Evolutionary conservation across 768 basidiomycete genomes (phyloP).

Genomic region (Lanmaoa pseudosensibilis): DNA sequence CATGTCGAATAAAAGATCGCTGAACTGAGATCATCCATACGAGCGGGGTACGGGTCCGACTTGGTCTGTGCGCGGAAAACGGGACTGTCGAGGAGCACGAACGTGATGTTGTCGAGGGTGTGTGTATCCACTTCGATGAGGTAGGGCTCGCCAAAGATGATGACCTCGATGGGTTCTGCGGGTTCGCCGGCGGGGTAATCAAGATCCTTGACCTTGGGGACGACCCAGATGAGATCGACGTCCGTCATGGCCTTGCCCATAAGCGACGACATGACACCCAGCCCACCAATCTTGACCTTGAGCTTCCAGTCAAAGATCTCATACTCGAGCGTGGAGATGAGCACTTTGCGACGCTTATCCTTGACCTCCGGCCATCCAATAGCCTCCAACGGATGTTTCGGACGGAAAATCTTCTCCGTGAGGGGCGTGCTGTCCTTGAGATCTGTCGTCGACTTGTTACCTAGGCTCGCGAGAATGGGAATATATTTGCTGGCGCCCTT

Average conservation of each 20-base stretch:
- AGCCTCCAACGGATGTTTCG: conserved; percentile 63
- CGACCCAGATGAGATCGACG: conserved; percentile 90
- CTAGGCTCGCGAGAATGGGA: conserved; percentile 74
- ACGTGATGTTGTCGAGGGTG: conserved; percentile 91
- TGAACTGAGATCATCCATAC: conserved; percentile 95
- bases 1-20: conserved; percentile 98
- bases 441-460: conserved; percentile 67
- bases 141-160: conserved; percentile 95
- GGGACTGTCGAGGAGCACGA: conserved; percentile 89
- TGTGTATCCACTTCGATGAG: conserved; percentile 96
- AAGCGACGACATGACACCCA: conserved; percentile 95
- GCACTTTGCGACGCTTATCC: conserved; percentile 85
- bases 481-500: conserved; percentile 77
- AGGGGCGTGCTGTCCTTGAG: conserved; percentile 62
- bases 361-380: conserved; percentile 98
- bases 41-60: conserved; percentile 91
- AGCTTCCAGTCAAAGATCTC: conserved; percentile 97
- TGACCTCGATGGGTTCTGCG: conserved; percentile 91
- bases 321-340: conserved; percentile 92
- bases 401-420: conserved; percentile 70
- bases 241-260: conserved; percentile 99
- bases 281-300: conserved; percentile 96
- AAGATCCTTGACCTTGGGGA: conserved; percentile 93
- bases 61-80: conserved; percentile 98
- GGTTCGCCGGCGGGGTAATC: conserved; percentile 92